phyloP scores from a whole-genome alignment of 2,329 filamentous ascomycete species.

The Fusarium compactum region DNA sequence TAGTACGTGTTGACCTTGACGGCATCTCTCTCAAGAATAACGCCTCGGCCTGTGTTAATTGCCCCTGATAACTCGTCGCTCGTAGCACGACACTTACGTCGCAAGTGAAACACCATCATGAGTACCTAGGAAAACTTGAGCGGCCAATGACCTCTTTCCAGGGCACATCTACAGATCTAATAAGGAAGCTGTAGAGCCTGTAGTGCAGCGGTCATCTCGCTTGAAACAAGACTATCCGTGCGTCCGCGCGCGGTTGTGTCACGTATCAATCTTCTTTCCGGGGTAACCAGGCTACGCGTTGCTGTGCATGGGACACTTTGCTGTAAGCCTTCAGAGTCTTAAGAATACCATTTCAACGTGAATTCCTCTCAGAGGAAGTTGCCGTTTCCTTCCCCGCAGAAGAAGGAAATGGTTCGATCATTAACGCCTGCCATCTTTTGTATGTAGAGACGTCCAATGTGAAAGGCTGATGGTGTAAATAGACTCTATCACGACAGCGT shows the following conservation, averaged over 20 bases:
- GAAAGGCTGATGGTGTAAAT: not conserved
- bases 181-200: conserved; percentile 8
- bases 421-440: not conserved
- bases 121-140: not conserved
- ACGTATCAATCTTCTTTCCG: conserved; percentile 1
- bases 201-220: conserved; percentile 28
- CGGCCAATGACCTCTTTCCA: not conserved
- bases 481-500: not conserved
- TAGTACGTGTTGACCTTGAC: not conserved
- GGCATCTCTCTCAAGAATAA: not conserved
- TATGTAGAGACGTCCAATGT: not conserved
- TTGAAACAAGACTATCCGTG: conserved; percentile 23
- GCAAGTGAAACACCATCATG: not conserved
- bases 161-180: not conserved
- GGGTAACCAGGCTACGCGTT: conserved; percentile 22
- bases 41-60: not conserved
- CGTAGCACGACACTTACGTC: not conserved
- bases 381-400: not conserved
- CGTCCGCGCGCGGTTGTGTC: conserved; percentile 8
- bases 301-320: not conserved
- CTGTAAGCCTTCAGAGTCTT: not conserved
- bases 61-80: not conserved
- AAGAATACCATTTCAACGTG: not conserved
- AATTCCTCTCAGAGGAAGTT: not conserved
- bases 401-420: not conserved